Percentiles rank a stretch among this genome's conserved stretches.
These are phyloP conservation scores for Naganishia antarctica DNA, from an alignment of 768 basidiomycete species.

Conservation along the genomic window DNA sequence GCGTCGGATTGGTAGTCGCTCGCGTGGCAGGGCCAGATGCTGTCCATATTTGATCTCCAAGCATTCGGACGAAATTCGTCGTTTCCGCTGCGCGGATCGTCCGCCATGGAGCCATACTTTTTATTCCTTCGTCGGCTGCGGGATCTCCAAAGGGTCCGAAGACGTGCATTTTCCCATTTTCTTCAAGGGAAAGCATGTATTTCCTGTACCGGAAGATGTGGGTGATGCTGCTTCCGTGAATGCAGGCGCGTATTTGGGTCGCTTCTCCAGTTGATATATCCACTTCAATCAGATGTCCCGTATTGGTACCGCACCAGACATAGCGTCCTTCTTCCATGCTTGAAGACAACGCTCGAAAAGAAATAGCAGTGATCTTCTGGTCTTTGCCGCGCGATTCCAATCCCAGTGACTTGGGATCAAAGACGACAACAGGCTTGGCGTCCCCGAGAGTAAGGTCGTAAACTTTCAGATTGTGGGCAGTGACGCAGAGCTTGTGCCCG, in stretches of 20 bases:
- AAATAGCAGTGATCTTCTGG: slow-evolving; percentile 67
- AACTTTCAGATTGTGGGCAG: slow-evolving; percentile 45
- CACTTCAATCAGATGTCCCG: slow-evolving; percentile 78
- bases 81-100: slow-evolving; percentile 65
- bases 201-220: slow-evolving; percentile 66
- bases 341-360: slow-evolving; percentile 60
- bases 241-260: slow-evolving; percentile 58
- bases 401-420: slow-evolving; percentile 64
- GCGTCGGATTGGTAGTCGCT: slow-evolving; percentile 39
- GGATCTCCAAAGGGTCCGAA: slow-evolving; percentile 51
- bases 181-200: slow-evolving; percentile 76
- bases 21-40: slow-evolving; percentile 52
- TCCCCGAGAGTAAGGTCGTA: slow-evolving; percentile 45
- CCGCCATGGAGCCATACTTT: slow-evolving; percentile 51
- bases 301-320: slow-evolving; percentile 85
- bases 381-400: slow-evolving; percentile 58
- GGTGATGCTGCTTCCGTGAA: slow-evolving; percentile 64
- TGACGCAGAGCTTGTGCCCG: slow-evolving; percentile 48
- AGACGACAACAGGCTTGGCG: slow-evolving; percentile 41
- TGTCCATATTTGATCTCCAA: slow-evolving; percentile 79
- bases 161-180: slow-evolving; percentile 72
- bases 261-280: slow-evolving; percentile 64
- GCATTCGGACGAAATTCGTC: slow-evolving; percentile 68
- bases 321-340: slow-evolving; percentile 56
- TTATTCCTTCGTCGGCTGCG: slow-evolving; percentile 31